Conservation (phyloP, 78 protist species). For the Guillardia theta region DNA sequence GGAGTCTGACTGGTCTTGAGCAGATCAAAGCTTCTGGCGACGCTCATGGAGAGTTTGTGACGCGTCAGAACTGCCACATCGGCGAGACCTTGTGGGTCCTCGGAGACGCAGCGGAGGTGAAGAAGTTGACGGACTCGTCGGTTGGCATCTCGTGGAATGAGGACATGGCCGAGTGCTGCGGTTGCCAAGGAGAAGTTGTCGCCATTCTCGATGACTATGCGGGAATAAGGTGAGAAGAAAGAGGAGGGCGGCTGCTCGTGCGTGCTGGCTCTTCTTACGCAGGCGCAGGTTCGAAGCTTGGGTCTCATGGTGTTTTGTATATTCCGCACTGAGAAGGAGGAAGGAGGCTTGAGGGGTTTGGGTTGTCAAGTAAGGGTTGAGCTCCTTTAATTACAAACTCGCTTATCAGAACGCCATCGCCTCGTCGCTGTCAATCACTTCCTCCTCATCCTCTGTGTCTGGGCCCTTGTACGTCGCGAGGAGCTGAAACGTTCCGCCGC, state of each 20-base stretch:
- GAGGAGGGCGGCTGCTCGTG: not conserved
- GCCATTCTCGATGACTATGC: not conserved
- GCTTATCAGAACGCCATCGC: too few species aligned
- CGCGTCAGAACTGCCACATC: too few species aligned
- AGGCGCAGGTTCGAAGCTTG: slow-evolving; percentile 28
- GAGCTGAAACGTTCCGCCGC: too few species aligned
- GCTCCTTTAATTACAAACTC: too few species aligned
- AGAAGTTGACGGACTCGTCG: not conserved
- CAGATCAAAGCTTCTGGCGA: too few species aligned
- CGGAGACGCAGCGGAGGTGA: not conserved
- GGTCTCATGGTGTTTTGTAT: slow-evolving; percentile 23
- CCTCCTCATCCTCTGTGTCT: too few species aligned
- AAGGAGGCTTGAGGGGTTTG: too few species aligned
- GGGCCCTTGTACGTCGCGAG: too few species aligned
- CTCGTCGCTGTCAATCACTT: too few species aligned
- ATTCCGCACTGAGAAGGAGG: not conserved
- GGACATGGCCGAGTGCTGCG: slow-evolving; percentile 29
- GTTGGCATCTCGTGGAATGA: not conserved
- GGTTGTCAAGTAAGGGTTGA: too few species aligned
- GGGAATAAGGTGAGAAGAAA: not conserved
- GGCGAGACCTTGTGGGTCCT: not conserved
- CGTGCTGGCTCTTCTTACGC: not conserved
- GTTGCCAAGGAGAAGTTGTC: not conserved
- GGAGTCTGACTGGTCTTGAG: too few species aligned
- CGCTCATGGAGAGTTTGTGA: too few species aligned